phyloP scores from a whole-genome alignment of 495 filamentous ascomycete species.

The Penicillium egyptiacum region DNA sequence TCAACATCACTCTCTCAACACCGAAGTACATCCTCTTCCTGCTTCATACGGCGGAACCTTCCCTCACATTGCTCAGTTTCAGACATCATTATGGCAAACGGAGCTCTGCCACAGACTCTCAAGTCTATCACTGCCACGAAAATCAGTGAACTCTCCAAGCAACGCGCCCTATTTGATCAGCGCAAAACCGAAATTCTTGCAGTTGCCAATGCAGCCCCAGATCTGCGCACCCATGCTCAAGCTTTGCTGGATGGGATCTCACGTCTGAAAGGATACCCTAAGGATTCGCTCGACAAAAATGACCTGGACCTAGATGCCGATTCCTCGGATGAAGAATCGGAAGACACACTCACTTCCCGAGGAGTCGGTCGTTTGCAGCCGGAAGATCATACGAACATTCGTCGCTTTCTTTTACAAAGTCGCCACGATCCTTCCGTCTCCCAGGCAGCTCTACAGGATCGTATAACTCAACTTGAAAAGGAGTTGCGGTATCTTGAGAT shows the following conservation, averaged over 20 bases:
- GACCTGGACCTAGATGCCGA: conserved; percentile 34
- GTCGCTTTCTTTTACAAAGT: conserved; percentile 57
- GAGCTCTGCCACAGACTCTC: conserved; percentile 58
- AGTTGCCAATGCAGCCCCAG: conserved; percentile 26
- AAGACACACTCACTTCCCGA: conserved; percentile 10
- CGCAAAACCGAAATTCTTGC: conserved; percentile 35
- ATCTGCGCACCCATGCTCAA: conserved; percentile 33
- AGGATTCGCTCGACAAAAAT: conserved; percentile 40
- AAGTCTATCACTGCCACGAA: conserved; percentile 66
- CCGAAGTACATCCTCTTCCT: not conserved
- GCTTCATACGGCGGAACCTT: not conserved
- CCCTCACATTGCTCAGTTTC: not conserved
- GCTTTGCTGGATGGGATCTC: conserved; percentile 43
- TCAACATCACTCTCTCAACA: not conserved
- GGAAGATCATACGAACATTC: conserved; percentile 38
- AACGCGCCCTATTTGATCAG: conserved; percentile 53
- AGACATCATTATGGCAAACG: conserved; percentile 25
- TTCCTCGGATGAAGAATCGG: conserved; percentile 13
- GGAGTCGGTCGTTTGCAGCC: conserved; percentile 22
- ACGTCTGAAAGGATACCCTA: conserved; percentile 36
- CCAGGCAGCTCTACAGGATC: conserved; percentile 41
- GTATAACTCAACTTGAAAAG: conserved; percentile 50
- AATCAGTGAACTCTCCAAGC: conserved; percentile 60
- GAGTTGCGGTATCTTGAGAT: conserved; percentile 51
- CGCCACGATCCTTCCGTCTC: conserved; percentile 58